These are phyloP conservation scores for Kwoniella europaea DNA, from an alignment of 768 basidiomycete genomes.

Conservation along the genomic window DNA sequence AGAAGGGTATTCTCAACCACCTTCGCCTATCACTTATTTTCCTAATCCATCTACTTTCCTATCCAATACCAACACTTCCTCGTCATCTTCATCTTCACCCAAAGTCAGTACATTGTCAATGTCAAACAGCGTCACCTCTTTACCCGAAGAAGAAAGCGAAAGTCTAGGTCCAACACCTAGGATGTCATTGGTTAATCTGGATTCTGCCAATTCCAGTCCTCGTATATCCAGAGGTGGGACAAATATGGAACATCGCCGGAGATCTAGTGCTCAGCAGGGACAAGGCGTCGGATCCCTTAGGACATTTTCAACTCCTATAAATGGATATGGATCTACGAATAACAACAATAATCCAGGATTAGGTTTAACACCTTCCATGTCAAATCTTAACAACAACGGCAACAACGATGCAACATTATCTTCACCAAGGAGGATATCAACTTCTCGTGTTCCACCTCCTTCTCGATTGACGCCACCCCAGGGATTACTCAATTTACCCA, in stretches of 20 bases:
- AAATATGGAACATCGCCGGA: constrained; percentile 14
- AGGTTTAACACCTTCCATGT: constrained; percentile 16
- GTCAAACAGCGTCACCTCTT: constrained; percentile 1
- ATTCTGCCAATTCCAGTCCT: constrained; percentile 29
- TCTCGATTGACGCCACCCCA: constrained; percentile 19
- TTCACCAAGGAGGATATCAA: constrained; percentile 47
- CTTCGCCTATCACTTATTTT: constrained; percentile 28
- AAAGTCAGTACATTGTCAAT: constrained; percentile 3
- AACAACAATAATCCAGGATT: constrained; percentile 14
- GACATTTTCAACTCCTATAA: constrained; percentile 23
- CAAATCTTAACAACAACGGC: constrained; percentile 8
- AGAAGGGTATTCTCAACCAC: constrained; percentile 13
- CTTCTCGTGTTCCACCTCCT: constrained; percentile 18
- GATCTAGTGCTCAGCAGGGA: constrained; percentile 10
- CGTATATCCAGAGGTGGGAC: constrained; percentile 4
- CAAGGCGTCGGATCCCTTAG: background rate
- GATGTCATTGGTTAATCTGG: constrained; percentile 13
- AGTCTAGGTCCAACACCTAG: constrained; percentile 13
- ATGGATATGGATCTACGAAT: constrained; percentile 30
- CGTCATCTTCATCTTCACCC: constrained; percentile 3
- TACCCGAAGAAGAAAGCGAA: constrained; percentile 8
- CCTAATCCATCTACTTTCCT: constrained; percentile 27
- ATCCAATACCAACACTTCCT: background rate
- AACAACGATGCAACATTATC: constrained; percentile 34
- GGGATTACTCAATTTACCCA: constrained; percentile 30